These are phyloP conservation scores for Lasiosphaeris hirsuta DNA, from an alignment of 495 filamentous ascomycete genomes.

Conservation along the genomic window DNA sequence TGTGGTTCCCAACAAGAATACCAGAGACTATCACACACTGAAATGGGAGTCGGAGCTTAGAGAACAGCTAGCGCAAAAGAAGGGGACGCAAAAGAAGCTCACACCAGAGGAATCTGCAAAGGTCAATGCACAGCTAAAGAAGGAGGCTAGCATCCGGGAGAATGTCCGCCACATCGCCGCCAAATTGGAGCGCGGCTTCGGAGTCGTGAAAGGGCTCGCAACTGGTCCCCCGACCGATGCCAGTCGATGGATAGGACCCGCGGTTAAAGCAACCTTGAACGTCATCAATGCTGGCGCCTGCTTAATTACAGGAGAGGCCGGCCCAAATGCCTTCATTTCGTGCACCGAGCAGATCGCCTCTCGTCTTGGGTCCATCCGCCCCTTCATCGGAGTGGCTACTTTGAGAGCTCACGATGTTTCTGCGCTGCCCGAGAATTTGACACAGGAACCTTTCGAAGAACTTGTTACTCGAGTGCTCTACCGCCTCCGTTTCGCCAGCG, in stretches of 20 bases:
- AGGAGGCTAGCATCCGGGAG: slow-evolving; percentile 74
- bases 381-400: slow-evolving; percentile 84
- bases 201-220: slow-evolving; percentile 76
- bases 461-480: slow-evolving; percentile 88
- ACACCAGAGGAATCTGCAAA: slow-evolving; percentile 83
- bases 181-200: slow-evolving; percentile 73
- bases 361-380: slow-evolving; percentile 70
- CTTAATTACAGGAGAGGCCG: slow-evolving; percentile 71
- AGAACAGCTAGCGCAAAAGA: slow-evolving; percentile 83
- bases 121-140: slow-evolving; percentile 85
- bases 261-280: slow-evolving; percentile 64
- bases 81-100: slow-evolving; percentile 86
- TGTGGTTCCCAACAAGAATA: slow-evolving; percentile 70
- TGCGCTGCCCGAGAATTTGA: slow-evolving; percentile 64
- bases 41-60: slow-evolving; percentile 97
- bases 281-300: slow-evolving; percentile 75
- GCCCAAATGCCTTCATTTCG: slow-evolving; percentile 74
- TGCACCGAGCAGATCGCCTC: slow-evolving; percentile 68
- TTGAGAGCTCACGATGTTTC: slow-evolving; percentile 71
- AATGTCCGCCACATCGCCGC: slow-evolving; percentile 64
- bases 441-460: slow-evolving; percentile 77
- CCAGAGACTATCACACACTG: slow-evolving; percentile 86
- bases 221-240: slow-evolving; percentile 81
- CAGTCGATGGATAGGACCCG: slow-evolving; percentile 78
- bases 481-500: slow-evolving; percentile 81